Percentiles rank a stretch among this genome's conserved stretches.
These are phyloP conservation scores for Neurospora sp. DNA, from an alignment of 495 filamentous ascomycete genomes.

Conservation along the genomic window DNA sequence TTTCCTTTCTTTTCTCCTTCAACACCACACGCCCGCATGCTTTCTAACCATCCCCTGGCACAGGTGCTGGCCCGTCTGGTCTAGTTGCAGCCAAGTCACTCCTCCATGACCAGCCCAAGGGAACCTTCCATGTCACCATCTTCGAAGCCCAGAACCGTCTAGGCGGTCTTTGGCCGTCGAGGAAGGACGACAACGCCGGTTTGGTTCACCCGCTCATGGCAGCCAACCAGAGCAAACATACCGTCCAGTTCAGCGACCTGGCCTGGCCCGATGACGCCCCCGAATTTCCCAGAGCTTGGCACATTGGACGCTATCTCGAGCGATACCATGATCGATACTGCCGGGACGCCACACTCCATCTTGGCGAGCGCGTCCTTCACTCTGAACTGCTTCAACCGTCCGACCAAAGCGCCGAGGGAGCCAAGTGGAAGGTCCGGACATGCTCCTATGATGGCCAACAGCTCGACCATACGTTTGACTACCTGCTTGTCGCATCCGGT, in stretches of 20 bases:
- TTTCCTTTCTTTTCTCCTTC: not conserved
- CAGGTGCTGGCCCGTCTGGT: slow-evolving; percentile 73
- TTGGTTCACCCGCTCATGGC: slow-evolving; percentile 57
- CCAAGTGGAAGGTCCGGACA: slow-evolving; percentile 47
- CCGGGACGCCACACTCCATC: slow-evolving; percentile 32
- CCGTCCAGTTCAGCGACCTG: slow-evolving; percentile 70
- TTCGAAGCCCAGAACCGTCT: slow-evolving; percentile 56
- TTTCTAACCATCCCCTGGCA: not conserved
- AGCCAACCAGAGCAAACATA: slow-evolving; percentile 71
- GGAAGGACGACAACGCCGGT: slow-evolving; percentile 30
- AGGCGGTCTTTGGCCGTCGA: slow-evolving; percentile 67
- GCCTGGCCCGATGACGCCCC: slow-evolving; percentile 49
- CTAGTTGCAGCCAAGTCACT: slow-evolving; percentile 76
- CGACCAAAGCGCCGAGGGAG: not conserved
- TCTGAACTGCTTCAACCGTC: slow-evolving; percentile 23
- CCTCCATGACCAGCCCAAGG: slow-evolving; percentile 45
- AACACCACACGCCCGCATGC: not conserved
- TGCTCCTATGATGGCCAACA: slow-evolving; percentile 16
- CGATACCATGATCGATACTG: slow-evolving; percentile 52
- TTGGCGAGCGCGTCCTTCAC: slow-evolving; percentile 43
- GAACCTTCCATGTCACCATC: slow-evolving; percentile 54
- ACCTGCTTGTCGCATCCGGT: slow-evolving; percentile 63
- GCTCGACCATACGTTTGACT: slow-evolving; percentile 48
- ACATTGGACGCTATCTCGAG: slow-evolving; percentile 65
- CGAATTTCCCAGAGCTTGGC: slow-evolving; percentile 62